Base-by-base conservation (phyloP, 352 stramenopile genomes). In the Phytophthora podocarpi region DNA sequence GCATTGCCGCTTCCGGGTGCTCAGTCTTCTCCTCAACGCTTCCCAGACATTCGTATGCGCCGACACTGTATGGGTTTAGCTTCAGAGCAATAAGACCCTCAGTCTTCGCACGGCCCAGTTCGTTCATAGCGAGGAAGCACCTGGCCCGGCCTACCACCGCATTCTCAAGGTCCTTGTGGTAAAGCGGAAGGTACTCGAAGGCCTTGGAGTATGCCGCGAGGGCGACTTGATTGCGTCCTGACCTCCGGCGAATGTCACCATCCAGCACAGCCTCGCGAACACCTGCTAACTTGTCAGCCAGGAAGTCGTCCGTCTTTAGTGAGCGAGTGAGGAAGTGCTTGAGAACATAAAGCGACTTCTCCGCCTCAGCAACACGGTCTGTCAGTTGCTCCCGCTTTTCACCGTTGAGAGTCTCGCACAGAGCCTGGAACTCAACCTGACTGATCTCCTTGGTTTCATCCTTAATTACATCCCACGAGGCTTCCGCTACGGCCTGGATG, bases 381-480 rank as follows among this genome's bases (percentile, higher is more conserved):
- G 55, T 54, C 5, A 89, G 31, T 13, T 71, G 42, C 5, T 72
- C 67, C 2, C 64, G 58, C 10, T 78, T 74, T 39, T 77, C 74
- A 6, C 56, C 39, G 9, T 55, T 35, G 31, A 91, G 51, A 0
- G 81, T 86, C 15, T 93, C 85, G 30, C 80, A 90, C 24, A 95
- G 56, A 18, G 82, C 82, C 53, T 95, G 84, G 52, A 93, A 90
- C 55, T 93, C 71, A 24, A 95, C 43, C 26, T 89, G 70, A 62
- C 72, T 89, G 28, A 90, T 56, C 1, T 68, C 47, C 27, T 87
- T 67, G 8, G 50, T 46, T 52, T 85, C 65, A 27, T 61, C 12
- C 16, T 71, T 68, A 3, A 93, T 70, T 15, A 88, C 82, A 8
- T 80, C 76, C 76, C 76, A 90, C 10, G 78, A 78, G 28, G 78